Percentiles rank a stretch among this genome's conserved stretches.
These are phyloP conservation scores for Thermochaetoides thermophila DNA, from an alignment of 495 filamentous ascomycete genomes.

Conservation along the genomic window DNA sequence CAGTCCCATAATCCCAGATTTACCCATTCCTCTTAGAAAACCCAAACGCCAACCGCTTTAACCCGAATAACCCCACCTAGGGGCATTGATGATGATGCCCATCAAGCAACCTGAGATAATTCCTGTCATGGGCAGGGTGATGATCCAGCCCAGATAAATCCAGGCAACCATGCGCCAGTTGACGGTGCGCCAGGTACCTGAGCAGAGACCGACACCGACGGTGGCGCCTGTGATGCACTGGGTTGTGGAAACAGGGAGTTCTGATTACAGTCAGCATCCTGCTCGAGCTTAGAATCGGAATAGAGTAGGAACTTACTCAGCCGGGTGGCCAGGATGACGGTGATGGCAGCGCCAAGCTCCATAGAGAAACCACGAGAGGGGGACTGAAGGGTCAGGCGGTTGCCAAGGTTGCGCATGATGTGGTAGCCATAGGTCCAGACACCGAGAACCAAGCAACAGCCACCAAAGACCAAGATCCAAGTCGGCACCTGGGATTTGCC, in stretches of 20 bases:
- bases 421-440: slow-evolving; percentile 61
- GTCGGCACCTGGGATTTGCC: slow-evolving; percentile 42
- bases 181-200: slow-evolving; percentile 39
- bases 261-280: slow-evolving; percentile 3
- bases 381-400: slow-evolving; percentile 53
- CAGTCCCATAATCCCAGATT: not conserved
- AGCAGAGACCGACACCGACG: slow-evolving; percentile 49
- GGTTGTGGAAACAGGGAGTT: slow-evolving; percentile 43
- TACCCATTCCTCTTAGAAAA: not conserved
- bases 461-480: slow-evolving; percentile 51
- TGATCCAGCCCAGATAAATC: slow-evolving; percentile 44
- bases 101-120: slow-evolving; percentile 42
- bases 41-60: not conserved
- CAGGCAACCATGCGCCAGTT: slow-evolving; percentile 46
- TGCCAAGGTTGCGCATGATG: slow-evolving; percentile 55
- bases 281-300: not conserved
- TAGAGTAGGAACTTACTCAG: slow-evolving; percentile 29
- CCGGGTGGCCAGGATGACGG: slow-evolving; percentile 49
- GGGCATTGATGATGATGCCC: slow-evolving; percentile 44
- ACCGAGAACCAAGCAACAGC: slow-evolving; percentile 40
- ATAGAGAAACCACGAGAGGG: slow-evolving; percentile 54
- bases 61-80: slow-evolving; percentile 16
- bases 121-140: slow-evolving; percentile 42
- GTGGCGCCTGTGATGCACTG: slow-evolving; percentile 48
- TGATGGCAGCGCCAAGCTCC: slow-evolving; percentile 55